Evolutionary conservation across 257 asterid species (phyloP).

Genomic region (Solanum dulcamara): DNA sequence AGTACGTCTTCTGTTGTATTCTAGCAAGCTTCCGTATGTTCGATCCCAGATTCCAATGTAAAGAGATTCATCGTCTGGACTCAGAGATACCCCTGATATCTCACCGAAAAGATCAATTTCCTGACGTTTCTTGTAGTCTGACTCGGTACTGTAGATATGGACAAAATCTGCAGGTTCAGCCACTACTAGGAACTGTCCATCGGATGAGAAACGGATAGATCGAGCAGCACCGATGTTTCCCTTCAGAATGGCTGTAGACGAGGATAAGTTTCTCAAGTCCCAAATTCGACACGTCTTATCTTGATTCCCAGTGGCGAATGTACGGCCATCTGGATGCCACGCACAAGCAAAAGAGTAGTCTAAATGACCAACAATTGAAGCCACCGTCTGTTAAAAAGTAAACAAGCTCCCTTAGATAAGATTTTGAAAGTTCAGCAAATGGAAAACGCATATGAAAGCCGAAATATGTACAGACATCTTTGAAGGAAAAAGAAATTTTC

Average conservation of each 20-base stretch:
- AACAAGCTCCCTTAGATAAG: neutral
- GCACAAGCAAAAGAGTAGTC: conserved; percentile 75
- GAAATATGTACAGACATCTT: neutral
- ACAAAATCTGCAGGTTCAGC: conserved; percentile 81
- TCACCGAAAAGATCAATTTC: conserved; percentile 72
- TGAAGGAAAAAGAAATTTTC: neutral
- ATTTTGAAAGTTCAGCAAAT: neutral
- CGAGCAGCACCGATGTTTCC: conserved; percentile 63
- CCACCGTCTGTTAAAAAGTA: conserved; percentile 26
- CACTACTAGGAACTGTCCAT: conserved; percentile 50
- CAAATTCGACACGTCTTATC: conserved; percentile 68
- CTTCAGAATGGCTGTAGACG: conserved; percentile 31
- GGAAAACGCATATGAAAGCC: neutral
- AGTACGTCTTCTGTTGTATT: conserved; percentile 35
- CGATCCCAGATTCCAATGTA: conserved; percentile 64
- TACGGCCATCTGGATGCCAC: conserved; percentile 57
- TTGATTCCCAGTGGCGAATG: conserved; percentile 75
- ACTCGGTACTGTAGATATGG: conserved; percentile 37
- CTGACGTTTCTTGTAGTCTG: conserved; percentile 38
- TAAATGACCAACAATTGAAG: conserved; percentile 47
- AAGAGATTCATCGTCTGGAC: conserved; percentile 64
- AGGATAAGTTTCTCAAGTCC: conserved; percentile 49
- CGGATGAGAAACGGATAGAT: conserved; percentile 55
- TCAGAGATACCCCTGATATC: conserved; percentile 55
- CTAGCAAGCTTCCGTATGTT: conserved; percentile 64